A percentile compares a stretch with the other conserved stretches of the same genome.
Evolutionary conservation across 768 basidiomycete genomes (phyloP).

Genomic region (Boletus subcaerulescens): DNA sequence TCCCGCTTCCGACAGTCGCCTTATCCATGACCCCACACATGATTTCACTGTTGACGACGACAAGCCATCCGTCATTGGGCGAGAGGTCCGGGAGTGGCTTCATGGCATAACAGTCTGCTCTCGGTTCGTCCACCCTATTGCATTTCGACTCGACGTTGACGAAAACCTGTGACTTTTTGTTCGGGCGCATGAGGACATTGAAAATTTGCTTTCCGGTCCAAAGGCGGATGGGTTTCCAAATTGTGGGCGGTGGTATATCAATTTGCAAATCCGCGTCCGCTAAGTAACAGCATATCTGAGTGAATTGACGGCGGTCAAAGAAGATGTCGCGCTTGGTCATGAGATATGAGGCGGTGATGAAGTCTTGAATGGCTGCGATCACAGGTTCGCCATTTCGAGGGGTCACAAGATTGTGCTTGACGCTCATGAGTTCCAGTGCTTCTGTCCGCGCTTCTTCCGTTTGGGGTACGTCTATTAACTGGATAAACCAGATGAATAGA

Average conservation of each 20-base stretch:
- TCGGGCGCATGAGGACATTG: slow-evolving; percentile 94
- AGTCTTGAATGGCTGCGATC: slow-evolving; percentile 99
- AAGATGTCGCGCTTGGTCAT: slow-evolving; percentile 91
- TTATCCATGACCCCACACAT: slow-evolving; percentile 99
- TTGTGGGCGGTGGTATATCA: slow-evolving; percentile 92
- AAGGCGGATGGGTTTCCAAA: slow-evolving; percentile 86
- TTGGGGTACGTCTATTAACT: slow-evolving; percentile 83
- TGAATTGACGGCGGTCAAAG: slow-evolving; percentile 91
- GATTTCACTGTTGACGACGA: slow-evolving; percentile 95
- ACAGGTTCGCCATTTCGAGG: slow-evolving; percentile 98
- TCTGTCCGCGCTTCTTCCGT: slow-evolving; percentile 98
- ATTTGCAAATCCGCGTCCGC: slow-evolving; percentile 89
- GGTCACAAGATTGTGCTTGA: slow-evolving; percentile 95
- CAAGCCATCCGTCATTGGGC: slow-evolving; percentile 97
- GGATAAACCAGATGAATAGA: neutral
- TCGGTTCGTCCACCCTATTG: slow-evolving; percentile 81
- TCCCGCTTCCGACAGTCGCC: slow-evolving; percentile 94
- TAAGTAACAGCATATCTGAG: slow-evolving; percentile 94
- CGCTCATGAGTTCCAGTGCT: slow-evolving; percentile 94
- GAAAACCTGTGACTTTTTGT: slow-evolving; percentile 72
- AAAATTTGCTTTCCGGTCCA: slow-evolving; percentile 99
- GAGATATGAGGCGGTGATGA: slow-evolving; percentile 97
- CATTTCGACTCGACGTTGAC: slow-evolving; percentile 98
- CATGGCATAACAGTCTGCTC: slow-evolving; percentile 59
- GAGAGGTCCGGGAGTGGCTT: slow-evolving; percentile 78